These are phyloP conservation scores for Pisolithus marmoratus DNA, from an alignment of 768 basidiomycete genomes.

Conservation along the genomic window DNA sequence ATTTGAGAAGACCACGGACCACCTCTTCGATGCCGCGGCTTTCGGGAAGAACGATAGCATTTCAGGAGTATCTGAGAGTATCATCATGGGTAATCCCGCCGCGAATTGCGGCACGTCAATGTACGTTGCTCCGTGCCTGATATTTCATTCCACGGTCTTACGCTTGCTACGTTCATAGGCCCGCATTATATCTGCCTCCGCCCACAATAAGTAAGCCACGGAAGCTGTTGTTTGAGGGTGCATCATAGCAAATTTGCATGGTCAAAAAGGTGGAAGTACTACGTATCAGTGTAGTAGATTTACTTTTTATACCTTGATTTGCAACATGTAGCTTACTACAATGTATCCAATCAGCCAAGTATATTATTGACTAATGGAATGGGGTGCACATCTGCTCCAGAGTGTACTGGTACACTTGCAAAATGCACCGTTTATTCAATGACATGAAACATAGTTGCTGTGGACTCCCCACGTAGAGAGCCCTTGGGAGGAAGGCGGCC, in stretches of 20 bases:
- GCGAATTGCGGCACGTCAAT: slow-evolving; percentile 93
- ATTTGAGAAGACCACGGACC: slow-evolving; percentile 99
- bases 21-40: slow-evolving; percentile 95
- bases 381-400: no score
- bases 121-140: slow-evolving; percentile 39
- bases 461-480: slow-evolving; percentile 18
- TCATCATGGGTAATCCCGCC: slow-evolving; percentile 98
- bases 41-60: slow-evolving; percentile 94
- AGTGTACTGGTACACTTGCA: no score
- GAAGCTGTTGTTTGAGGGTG: slow-evolving; percentile 30
- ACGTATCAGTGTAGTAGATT: background rate
- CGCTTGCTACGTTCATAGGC: slow-evolving; percentile 17
- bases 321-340: no score
- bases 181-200: slow-evolving; percentile 27
- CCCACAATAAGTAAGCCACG: slow-evolving; percentile 32
- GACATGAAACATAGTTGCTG: slow-evolving; percentile 6
- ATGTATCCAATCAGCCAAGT: no score
- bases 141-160: slow-evolving; percentile 3
- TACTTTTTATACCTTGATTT: no score
- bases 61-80: slow-evolving; percentile 96
- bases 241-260: slow-evolving; percentile 11
- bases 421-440: background rate
- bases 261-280: background rate
- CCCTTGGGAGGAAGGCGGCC: slow-evolving; percentile 21
- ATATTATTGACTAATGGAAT: no score